Base-by-base conservation (phyloP, 73 alveolate species). In the Tetrahymena elliotti region DNA sequence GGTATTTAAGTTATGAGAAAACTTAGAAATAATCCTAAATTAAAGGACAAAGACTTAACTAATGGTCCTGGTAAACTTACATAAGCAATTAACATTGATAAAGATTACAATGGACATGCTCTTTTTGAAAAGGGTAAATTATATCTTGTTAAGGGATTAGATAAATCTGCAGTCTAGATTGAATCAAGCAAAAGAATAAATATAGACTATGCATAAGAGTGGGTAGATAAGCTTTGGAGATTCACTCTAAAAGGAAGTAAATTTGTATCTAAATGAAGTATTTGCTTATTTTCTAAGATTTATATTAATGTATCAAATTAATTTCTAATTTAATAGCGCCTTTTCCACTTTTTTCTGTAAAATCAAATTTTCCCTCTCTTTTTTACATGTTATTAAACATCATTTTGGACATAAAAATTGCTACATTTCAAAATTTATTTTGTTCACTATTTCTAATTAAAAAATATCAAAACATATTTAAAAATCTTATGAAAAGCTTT, bases 221-320 rank as follows among this genome's bases (percentile, higher is more conserved):
- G 94, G 94, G 38, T 83, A 11, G 96, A 94, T 94, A 84, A 38
- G 27, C 35, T 92, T 18, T 94, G 94, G 96, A 94, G 94, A 94
- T 94, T 39, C 53, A 83, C 83, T 18, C 33, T 94, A 53, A 94
- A 94, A 94, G 94, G 84, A n/a, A 94, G 83, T 39, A 38, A 35
- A 83, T 94, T 83, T 94, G 88, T 94, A 33, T 84, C 93, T 24
- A 94, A 94, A 54, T 83, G 93, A 93, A 53, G 4, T 22, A 16
- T 11, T 35, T 13, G 15, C 16, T 15, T 35, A 39, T 1, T n/a
- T 47, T 18, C 22, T 18, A 13, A 8, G 6, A 92, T 92, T 92
- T 36, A 3, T 35, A 15, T 34, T 92, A 12, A 35, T 92, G 10
- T 34, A 20, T 15, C 1, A 92, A 15, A n/a, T n/a, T n/a, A n/a